Evolutionary conservation across 352 stramenopile genomes (phyloP), one percentile per base, ranked within the genome.

Genomic region (Globisporangium sylvaticum): DNA sequence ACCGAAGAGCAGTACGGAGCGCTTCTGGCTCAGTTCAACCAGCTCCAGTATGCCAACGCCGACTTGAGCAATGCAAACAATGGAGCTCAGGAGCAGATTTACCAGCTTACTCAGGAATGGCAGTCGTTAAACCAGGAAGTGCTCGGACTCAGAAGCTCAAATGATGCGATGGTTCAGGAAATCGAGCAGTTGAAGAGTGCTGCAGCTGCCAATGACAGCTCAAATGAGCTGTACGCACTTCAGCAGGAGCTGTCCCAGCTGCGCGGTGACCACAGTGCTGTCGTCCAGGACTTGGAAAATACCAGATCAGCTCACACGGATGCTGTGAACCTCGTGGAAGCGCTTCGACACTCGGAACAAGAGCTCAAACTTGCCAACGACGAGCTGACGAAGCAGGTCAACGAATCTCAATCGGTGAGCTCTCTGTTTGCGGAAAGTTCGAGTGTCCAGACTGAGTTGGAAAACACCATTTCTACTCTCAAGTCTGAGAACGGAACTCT

Each of bases 201-300:
- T 42, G n/a, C 63, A 14, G 42, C 37, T 55, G 37, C 15, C 27
- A 64, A 24, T 9, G 50, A 54, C 4, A 42, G 39, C 18, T 32
- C 50, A 1, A 22, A 7, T 8, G 66, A 78, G 6, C 25, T 69
- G 24, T 65, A 58, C 24, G 48, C 39, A 18, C 74, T 77, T 24
- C 67, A 83, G 7, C 64, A 74, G 25, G 66, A 84, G 34, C 27
- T 84, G 48, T 29, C 53, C n/a, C 56, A 78, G 59, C 66, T 87
- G 58, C 76, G 66, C 4, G 57, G 64, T 12, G 20, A 66, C 4
- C 75, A 68, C 20, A 60, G 64, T 12, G 54, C 63, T 4, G 29
- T 79, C 14, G 20, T 8, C 20, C 29, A 56, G 31, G 70, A 83
- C 34, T 58, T 78, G 12, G 44, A 62, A 14, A 60, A 78, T 24